Percentiles rank a stretch among this genome's conserved stretches.
These are phyloP conservation scores for Polymyxa betae DNA, from an alignment of 208 protist genomes.

Conservation along the genomic window DNA sequence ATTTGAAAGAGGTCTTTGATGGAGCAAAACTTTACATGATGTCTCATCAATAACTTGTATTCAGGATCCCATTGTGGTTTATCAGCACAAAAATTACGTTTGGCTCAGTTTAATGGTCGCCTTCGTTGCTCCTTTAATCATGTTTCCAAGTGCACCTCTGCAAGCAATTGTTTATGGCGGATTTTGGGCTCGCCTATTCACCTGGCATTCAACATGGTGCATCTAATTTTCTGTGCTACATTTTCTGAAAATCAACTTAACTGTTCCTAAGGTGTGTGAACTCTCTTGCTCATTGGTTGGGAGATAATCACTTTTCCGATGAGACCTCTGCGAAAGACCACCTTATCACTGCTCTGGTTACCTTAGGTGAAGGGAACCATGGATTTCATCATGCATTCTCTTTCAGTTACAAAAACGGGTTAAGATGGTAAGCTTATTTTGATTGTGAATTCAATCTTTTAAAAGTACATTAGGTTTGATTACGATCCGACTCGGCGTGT, in stretches of 20 bases:
- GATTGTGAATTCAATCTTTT: neutral
- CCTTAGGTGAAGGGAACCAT: slow-evolving; percentile 81
- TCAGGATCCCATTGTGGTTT: slow-evolving; percentile 67
- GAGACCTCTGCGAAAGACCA: slow-evolving; percentile 68
- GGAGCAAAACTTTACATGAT: slow-evolving; percentile 73
- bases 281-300: slow-evolving; percentile 77
- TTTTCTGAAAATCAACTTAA: neutral
- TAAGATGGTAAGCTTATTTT: slow-evolving; percentile 57
- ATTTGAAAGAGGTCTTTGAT: slow-evolving; percentile 71
- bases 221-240: neutral
- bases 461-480: slow-evolving; percentile 73
- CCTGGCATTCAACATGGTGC: slow-evolving; percentile 77
- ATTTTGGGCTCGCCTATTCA: slow-evolving; percentile 65
- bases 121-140: slow-evolving; percentile 70
- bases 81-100: slow-evolving; percentile 75
- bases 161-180: slow-evolving; percentile 24
- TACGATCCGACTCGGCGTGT: slow-evolving; percentile 86
- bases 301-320: slow-evolving; percentile 72
- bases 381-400: slow-evolving; percentile 88
- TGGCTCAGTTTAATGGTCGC: slow-evolving; percentile 66
- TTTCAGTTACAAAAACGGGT: slow-evolving; percentile 85
- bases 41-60: slow-evolving; percentile 67
- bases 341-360: slow-evolving; percentile 73
- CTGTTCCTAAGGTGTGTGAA: slow-evolving; percentile 69
- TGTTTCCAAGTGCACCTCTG: slow-evolving; percentile 56